Conservation (phyloP, 2,329 filamentous ascomycete species). For the Chaetomiaceae sp. region DNA sequence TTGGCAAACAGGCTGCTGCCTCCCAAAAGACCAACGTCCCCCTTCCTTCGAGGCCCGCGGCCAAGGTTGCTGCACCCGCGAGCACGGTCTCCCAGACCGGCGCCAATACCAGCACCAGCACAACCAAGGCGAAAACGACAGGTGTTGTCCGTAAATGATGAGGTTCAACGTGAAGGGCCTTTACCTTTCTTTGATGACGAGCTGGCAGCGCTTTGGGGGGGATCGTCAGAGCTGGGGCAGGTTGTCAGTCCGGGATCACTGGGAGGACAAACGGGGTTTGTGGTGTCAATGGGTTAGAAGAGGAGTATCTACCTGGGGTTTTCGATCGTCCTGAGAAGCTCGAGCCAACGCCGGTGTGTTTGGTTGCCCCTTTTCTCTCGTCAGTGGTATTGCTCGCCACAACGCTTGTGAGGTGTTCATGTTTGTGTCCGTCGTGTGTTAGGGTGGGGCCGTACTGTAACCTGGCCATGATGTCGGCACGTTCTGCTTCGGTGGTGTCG, state of each 20-base stretch:
- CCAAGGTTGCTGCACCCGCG: no score
- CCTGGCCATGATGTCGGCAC: background rate
- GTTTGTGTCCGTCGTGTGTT: no score
- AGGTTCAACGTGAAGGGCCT: background rate
- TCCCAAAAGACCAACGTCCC: no score
- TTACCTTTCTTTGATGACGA: background rate
- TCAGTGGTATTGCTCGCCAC: background rate
- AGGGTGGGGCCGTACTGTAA: background rate
- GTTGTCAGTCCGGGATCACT: no score
- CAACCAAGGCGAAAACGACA: no score
- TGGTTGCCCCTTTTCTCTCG: background rate
- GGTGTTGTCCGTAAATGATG: no score
- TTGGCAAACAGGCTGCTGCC: no score
- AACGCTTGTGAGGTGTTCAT: no score
- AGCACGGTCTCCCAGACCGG: no score
- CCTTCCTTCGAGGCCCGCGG: no score
- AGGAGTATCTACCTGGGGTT: background rate
- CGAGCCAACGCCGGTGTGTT: conserved; percentile 1
- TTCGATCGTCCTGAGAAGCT: background rate
- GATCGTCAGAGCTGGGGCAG: background rate
- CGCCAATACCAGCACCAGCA: no score
- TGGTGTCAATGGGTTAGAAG: background rate
- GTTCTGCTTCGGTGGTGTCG: background rate
- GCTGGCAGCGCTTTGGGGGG: background rate
- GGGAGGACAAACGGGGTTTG: background rate